Base-by-base conservation (phyloP, 2,329 filamentous ascomycete genomes). In the Aureobasidium mangrovei region DNA sequence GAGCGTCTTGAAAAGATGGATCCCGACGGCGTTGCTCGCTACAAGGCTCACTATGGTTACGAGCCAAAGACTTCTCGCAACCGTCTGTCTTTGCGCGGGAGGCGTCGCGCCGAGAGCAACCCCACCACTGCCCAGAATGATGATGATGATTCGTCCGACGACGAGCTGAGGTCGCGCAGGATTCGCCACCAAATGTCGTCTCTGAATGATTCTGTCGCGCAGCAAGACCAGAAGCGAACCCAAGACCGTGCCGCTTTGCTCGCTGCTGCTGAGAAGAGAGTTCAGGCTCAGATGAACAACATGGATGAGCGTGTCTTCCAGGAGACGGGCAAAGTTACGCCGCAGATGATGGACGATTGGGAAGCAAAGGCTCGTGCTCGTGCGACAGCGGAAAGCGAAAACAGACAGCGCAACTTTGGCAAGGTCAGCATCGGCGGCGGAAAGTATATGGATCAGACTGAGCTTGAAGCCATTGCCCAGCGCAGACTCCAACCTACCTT, bases 271-370 rank as follows among this genome's bases (percentile, higher is more conserved):
- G 86, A 91, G 64, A 83, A 86, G 42, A 95, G 95, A 60, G 91
- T 96, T n/a, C 82, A 84, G 60, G 83, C 83, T 24, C 82, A 81
- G 40, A 79, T 96, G 60, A 82, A 86, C 57, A 80, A 79, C 39
- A 90, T 96, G 76, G 91, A 97, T 57, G 82, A 91, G 66, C 84
- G 83, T 63, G 80, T 95, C 9, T 88, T 84, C 60, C 77, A 80
- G 10, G 80, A 91, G 52, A 91, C 86, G 1, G 89, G 89, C 55
- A 84, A 85, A 65, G 77, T 86, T 29, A 81, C 82, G 0, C 81
- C 85, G 9, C 78, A 82, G 1, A 80, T 85, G 63, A 74, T 85
- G 61, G 83, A 80, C 28, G 82, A 90, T 51, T 94, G 89, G 88
- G 88, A 94, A 62, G 71, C 81, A 48, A 88, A 86, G 66, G 87